phyloP scores from a whole-genome alignment of 768 basidiomycete genomes.

The Gymnopilus dilepis region DNA sequence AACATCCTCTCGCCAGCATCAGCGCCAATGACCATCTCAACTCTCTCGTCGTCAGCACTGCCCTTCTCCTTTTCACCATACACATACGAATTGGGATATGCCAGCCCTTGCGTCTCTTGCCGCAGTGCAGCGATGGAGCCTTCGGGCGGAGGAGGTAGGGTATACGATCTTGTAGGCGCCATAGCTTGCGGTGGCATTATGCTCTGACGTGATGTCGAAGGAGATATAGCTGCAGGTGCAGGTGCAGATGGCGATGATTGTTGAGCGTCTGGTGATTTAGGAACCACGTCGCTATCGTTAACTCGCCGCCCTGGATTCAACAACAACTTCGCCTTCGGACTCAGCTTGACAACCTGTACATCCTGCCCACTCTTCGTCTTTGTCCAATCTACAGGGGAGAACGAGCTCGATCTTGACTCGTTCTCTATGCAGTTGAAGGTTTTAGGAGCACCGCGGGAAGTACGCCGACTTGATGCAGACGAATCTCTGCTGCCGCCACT shows the following conservation, averaged over 20 bases:
- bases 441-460: not conserved
- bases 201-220: not conserved
- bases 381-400: constrained; percentile 16
- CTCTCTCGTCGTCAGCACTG: not conserved
- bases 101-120: constrained; percentile 5
- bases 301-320: not conserved
- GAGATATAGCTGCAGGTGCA: not conserved
- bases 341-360: not conserved
- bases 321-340: constrained; percentile 9
- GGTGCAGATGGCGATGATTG: not conserved
- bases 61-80: not conserved
- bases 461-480: not conserved
- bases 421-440: constrained; percentile 3
- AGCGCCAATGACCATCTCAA: constrained; percentile 17
- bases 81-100: constrained; percentile 2
- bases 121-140: constrained; percentile 23
- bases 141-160: constrained; percentile 19
- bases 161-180: constrained; percentile 14
- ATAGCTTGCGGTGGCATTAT: not conserved
- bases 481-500: not conserved
- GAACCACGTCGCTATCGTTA: not conserved
- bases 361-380: not conserved
- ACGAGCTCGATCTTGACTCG: not conserved
- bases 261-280: not conserved
- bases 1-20: constrained; percentile 21